Percentiles rank a stretch among this genome's conserved stretches.
Evolutionary conservation across 1,139 yeast species (phyloP).

Genomic region (Geotrichum citri-aurantii): DNA sequence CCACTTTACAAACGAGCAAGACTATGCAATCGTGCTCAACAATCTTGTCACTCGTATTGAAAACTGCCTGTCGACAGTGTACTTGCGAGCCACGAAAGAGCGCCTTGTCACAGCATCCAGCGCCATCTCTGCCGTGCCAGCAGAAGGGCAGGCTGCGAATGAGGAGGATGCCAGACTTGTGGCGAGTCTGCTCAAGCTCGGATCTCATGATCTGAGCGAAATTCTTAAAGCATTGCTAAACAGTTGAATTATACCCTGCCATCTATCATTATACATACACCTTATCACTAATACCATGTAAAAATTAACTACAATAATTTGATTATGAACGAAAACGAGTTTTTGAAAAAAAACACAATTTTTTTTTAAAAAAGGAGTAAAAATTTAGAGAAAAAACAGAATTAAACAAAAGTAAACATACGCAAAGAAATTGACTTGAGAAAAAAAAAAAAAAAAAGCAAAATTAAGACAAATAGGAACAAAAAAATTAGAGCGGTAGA

Average conservation of each 20-base stretch:
- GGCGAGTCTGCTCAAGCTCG: neutral
- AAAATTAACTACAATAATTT: neutral
- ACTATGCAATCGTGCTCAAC: constrained; percentile 47
- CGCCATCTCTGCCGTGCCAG: neutral
- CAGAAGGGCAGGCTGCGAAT: neutral
- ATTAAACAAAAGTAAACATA: neutral
- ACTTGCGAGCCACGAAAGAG: constrained; percentile 5
- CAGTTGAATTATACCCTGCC: neutral
- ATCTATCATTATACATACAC: neutral
- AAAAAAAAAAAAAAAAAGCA: neutral
- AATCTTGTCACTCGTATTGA: constrained; percentile 62
- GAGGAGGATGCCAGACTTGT: neutral
- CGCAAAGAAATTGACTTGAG: no score
- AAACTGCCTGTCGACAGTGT: constrained; percentile 35
- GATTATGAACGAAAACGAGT: neutral
- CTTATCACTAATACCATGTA: neutral
- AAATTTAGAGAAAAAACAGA: neutral
- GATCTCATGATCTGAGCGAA: neutral
- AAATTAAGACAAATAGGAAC: neutral
- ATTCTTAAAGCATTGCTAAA: neutral
- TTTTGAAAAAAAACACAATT: neutral
- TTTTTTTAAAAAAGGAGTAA: neutral
- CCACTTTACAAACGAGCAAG: constrained; percentile 34
- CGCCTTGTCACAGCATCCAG: neutral
- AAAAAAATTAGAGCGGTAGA: no score